phyloP scores from a whole-genome alignment of 2,329 filamentous ascomycete genomes.

The Aspergillus oerlinghausenensis region DNA sequence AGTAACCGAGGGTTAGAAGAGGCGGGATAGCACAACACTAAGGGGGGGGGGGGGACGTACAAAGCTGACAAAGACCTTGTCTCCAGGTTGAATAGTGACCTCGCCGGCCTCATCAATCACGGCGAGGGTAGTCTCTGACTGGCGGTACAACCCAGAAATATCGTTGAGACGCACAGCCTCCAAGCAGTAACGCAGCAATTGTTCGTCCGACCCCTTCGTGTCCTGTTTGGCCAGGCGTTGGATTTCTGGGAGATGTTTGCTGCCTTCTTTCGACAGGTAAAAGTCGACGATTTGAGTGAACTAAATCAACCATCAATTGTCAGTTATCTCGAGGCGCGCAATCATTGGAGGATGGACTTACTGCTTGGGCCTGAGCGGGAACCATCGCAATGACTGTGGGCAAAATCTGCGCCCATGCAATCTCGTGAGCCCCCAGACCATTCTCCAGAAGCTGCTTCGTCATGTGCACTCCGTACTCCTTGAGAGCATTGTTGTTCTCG shows the following conservation, averaged over 20 bases:
- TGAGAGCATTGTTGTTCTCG: constrained; percentile 53
- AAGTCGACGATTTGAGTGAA: constrained; percentile 71
- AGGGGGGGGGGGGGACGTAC: constrained; percentile 30
- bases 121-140: constrained; percentile 45
- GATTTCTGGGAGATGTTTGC: constrained; percentile 56
- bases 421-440: constrained; percentile 59
- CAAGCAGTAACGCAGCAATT: constrained; percentile 64
- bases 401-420: constrained; percentile 67
- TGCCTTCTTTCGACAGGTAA: constrained; percentile 58
- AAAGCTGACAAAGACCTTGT: constrained; percentile 62
- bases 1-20: background rate
- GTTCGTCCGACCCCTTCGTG: constrained; percentile 55
- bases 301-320: constrained; percentile 27
- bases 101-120: constrained; percentile 49
- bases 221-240: constrained; percentile 55
- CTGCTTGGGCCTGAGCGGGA: constrained; percentile 65
- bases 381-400: constrained; percentile 64
- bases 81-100: constrained; percentile 52
- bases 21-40: background rate
- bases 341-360: constrained; percentile 36
- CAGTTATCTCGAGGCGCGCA: background rate
- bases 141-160: constrained; percentile 58
- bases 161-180: constrained; percentile 68
- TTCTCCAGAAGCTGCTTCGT: constrained; percentile 61
- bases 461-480: constrained; percentile 61